Base-by-base conservation (phyloP, 768 basidiomycete species). In the Collybia sp. region DNA sequence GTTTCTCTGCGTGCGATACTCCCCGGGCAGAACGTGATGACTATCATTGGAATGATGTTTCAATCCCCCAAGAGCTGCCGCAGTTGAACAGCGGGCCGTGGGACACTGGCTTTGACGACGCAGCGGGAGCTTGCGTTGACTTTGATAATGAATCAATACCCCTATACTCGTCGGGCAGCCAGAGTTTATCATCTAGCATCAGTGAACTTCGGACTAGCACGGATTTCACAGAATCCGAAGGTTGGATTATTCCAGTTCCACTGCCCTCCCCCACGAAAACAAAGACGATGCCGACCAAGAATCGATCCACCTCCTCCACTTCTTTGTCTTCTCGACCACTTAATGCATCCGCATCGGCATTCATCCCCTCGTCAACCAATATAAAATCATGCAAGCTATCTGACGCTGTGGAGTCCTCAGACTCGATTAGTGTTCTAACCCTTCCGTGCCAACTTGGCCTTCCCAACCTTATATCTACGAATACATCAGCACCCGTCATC, bases 241-340 rank as follows among this genome's bases (percentile, higher is more conserved):
- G 61, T 43, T 77, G 75, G 2, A 64, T 71, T 31, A 65, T 69
- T 37, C 77, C 75, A 2, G 62, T 69, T 42, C 67, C 71, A 5
- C 66, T 66, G 49, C 77, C 77, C n/a, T 67, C 70, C n/a, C 79
- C 78, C 8, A 77, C 79, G 11, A 72, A 71, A 42, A 60, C 70
- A 35, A 67, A 69, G 49, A 58, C 59, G 42, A 50, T 49, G 39
- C 71, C 67, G 30, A 64, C 64, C 42, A 54, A 53, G 42, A 58
- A 51, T 52, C 44, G 41, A 37, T 30, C 53, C 45, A 48, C 51
- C 50, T 45, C 50, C 48, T 30, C 44, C 48, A 32, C 45, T 43
- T 44, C 58, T 52, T 50, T 46, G 40, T 54, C 51, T 53, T 54
- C 52, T 20, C 58, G 61, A 47, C 64, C 66, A 2, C 66, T 77